phyloP scores from a whole-genome alignment of 1,284 basidiomycete genomes.

The Meira miltonrushii region DNA sequence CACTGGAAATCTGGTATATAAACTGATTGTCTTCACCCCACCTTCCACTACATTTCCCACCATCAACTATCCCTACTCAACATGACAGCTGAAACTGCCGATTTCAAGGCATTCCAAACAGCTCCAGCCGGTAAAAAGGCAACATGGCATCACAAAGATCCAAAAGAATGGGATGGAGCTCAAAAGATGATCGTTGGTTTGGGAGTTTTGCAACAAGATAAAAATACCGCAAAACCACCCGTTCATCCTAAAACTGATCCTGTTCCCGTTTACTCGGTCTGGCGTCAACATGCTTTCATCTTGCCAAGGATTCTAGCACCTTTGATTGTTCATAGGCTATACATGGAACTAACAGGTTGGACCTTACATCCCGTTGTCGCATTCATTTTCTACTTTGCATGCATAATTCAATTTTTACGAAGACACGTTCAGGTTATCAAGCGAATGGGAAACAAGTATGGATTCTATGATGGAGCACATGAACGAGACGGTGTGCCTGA shows the following conservation, averaged over 20 bases:
- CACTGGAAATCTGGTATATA: too few species aligned
- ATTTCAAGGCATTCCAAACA: slow-evolving; percentile 1
- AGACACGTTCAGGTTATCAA: slow-evolving; percentile 20
- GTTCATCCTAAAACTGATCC: background rate
- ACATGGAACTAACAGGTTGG: slow-evolving; percentile 24
- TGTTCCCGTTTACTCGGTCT: slow-evolving; percentile 28
- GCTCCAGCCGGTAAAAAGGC: background rate
- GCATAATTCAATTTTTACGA: slow-evolving; percentile 21
- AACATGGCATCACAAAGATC: slow-evolving; percentile 4
- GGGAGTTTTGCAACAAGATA: background rate
- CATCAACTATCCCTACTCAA: slow-evolving; percentile 1
- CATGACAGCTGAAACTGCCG: background rate
- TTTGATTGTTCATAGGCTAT: slow-evolving; percentile 25
- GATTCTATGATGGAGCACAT: slow-evolving; percentile 30
- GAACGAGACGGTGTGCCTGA: slow-evolving; percentile 35
- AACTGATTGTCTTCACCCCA: too few species aligned
- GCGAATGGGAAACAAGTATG: slow-evolving; percentile 19
- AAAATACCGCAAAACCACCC: background rate
- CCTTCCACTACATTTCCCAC: too few species aligned
- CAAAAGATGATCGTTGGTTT: background rate
- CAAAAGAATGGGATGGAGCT: background rate
- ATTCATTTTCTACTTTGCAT: slow-evolving; percentile 20
- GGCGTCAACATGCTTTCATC: slow-evolving; percentile 29
- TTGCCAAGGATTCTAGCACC: slow-evolving; percentile 25
- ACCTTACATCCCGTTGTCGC: slow-evolving; percentile 25